Base-by-base conservation (phyloP, 805 yeast species). In the Limtongia smithiae region DNA sequence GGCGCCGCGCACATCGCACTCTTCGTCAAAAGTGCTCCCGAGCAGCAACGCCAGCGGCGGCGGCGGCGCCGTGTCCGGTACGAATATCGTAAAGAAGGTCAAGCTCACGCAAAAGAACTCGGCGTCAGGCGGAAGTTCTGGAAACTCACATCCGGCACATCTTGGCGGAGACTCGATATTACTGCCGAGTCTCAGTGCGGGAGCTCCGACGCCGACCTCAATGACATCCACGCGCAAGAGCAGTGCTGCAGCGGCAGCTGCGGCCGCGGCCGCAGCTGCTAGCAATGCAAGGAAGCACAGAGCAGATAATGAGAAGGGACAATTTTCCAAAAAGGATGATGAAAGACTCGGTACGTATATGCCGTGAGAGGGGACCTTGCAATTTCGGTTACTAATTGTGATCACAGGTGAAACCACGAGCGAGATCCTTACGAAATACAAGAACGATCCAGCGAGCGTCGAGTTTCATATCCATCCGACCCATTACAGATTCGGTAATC, bases 391-490 rank as follows among this genome's bases (percentile, higher is more conserved):
- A 30, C 42, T 48, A 15, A 38, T 44, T 8, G 12, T 15, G 14
- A 20, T 14, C 21, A 20, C 38, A 58, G 80, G 83, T 9, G 87
- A 85, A 60, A 80, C 89, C 8, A 70, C 84, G 18, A 84, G 79
- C 50, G 86, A 82, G 42, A 74, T 93, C 7, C 67, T 93, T 59
- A 78, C 79, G 51, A 90, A 89, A 65, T 90, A 82, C 65, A 81
- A 83, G 57, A 78, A 79, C 48, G 78, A 77, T 53, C 85, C 91
- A 8, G 84, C 96, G 6, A 85, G 95, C 34, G 68, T 91, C 51
- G 95, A 82, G 57, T 82, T 91, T 61, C 97, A 91, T 62, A 88
- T 91, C 21, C 90, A 86, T 67, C 93, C 88, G 60, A 88, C 87
- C 48, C 95, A 90, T 68, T 91, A 82, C 66, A 78, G 95, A 53